Conservation (phyloP, 208 protist genomes). For the Leishmania gerbilli region DNA sequence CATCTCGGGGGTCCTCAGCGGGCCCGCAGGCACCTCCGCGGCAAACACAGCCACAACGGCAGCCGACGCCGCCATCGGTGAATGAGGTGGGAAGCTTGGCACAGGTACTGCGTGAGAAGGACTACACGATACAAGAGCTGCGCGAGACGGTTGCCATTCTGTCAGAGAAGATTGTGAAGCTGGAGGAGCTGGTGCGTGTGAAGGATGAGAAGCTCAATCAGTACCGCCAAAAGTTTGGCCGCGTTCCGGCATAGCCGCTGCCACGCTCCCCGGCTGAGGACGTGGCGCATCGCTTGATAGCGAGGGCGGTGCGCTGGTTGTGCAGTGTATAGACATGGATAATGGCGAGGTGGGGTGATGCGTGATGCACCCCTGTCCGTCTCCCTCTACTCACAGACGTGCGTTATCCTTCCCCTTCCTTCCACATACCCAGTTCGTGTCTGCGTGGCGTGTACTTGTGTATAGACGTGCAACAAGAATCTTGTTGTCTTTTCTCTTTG, state of each 20-base stretch:
- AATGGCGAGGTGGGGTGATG: background rate
- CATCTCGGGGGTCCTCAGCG: background rate
- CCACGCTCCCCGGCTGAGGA: background rate
- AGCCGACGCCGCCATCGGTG: conserved; percentile 2
- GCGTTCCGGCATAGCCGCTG: conserved; percentile 15
- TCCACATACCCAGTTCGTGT: background rate
- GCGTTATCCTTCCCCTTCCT: background rate
- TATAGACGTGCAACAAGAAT: background rate
- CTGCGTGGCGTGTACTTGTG: background rate
- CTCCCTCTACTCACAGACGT: background rate
- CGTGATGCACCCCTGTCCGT: background rate
- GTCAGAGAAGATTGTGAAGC: conserved; percentile 93
- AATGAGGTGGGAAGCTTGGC: conserved; percentile 30
- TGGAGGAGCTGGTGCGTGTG: conserved; percentile 95
- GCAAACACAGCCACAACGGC: conserved; percentile 11
- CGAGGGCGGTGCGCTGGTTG: background rate
- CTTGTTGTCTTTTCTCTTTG: background rate
- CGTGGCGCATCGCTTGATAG: background rate
- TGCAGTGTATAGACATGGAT: background rate
- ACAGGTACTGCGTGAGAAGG: conserved; percentile 88
- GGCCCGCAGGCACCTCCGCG: background rate
- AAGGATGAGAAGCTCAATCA: conserved; percentile 95
- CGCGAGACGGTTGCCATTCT: conserved; percentile 90
- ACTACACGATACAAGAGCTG: conserved; percentile 90
- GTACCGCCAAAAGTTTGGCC: conserved; percentile 74